phyloP scores from a whole-genome alignment of 2,329 filamentous ascomycete species.

The Leptographium radiaticola region DNA sequence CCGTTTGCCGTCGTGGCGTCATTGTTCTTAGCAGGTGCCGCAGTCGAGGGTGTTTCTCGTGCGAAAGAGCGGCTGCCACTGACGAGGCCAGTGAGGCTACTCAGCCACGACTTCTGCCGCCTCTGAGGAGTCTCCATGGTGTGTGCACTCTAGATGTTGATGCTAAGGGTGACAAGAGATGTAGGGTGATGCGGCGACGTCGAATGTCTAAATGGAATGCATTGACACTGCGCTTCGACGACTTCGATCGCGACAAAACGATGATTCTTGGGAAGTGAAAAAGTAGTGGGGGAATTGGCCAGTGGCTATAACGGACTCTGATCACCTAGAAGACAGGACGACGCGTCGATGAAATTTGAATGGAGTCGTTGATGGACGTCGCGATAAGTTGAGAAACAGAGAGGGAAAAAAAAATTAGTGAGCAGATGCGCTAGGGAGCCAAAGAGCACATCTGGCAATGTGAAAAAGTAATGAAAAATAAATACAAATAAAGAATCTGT shows the following conservation, averaged over 20 bases:
- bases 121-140: slow-evolving; percentile 8
- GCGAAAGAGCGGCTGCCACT: slow-evolving; percentile 1
- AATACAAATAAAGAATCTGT: not conserved
- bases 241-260: not conserved
- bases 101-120: slow-evolving; percentile 7
- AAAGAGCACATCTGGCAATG: not conserved
- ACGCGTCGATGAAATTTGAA: not conserved
- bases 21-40: not conserved
- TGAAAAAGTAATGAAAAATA: not conserved
- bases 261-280: not conserved
- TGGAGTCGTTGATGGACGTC: not conserved
- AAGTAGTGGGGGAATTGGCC: not conserved
- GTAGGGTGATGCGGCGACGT: not conserved
- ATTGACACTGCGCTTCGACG: not conserved
- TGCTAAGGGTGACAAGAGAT: not conserved
- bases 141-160: not conserved
- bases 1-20: not conserved
- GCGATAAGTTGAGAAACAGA: not conserved
- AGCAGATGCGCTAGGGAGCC: slow-evolving; percentile 1
- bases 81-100: slow-evolving; percentile 8
- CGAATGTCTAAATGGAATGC: not conserved
- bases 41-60: not conserved
- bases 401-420: not conserved
- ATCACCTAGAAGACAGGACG: not conserved
- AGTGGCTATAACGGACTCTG: not conserved